Evolutionary conservation across 1,284 basidiomycete genomes (phyloP).

Genomic region (Ganoderma sp.): DNA sequence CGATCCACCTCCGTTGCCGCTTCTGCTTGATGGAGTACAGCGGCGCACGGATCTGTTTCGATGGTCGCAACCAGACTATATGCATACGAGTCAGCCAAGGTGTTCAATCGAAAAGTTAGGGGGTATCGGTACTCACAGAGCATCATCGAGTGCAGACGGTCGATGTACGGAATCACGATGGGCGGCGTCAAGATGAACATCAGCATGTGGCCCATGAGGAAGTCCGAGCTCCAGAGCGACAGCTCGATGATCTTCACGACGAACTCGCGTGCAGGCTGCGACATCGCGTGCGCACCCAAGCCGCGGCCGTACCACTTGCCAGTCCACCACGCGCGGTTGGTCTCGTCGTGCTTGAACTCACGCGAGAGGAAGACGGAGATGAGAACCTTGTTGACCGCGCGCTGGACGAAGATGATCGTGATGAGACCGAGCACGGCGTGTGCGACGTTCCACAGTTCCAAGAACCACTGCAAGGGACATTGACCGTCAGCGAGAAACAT

Average conservation of each 20-base stretch:
- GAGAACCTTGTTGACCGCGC: constrained; percentile 89
- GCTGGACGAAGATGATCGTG: constrained; percentile 86
- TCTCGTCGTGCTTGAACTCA: constrained; percentile 98
- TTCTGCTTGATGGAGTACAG: constrained; percentile 91
- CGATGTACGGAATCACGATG: constrained; percentile 75
- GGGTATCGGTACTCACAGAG: constrained; percentile 59
- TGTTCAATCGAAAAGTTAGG: constrained; percentile 27
- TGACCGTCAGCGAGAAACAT: constrained; percentile 26
- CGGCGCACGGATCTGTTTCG: constrained; percentile 92
- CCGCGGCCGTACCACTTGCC: constrained; percentile 96
- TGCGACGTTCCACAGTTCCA: constrained; percentile 91
- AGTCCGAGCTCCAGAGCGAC: constrained; percentile 81
- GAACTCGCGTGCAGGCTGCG: constrained; percentile 88
- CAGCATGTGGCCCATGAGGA: constrained; percentile 68
- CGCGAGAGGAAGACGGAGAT: constrained; percentile 92
- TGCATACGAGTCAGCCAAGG: constrained; percentile 27
- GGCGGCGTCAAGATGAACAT: constrained; percentile 80
- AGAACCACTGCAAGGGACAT: constrained; percentile 74
- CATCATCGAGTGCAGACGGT: constrained; percentile 76
- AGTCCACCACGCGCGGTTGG: constrained; percentile 97
- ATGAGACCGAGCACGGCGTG: constrained; percentile 92
- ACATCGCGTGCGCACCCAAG: constrained; percentile 85
- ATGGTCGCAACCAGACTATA: constrained; percentile 83
- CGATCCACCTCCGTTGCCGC: constrained; percentile 86
- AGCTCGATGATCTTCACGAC: constrained; percentile 87